Evolutionary conservation across 352 stramenopile species (phyloP).

Genomic region (Pythium utonaiense): DNA sequence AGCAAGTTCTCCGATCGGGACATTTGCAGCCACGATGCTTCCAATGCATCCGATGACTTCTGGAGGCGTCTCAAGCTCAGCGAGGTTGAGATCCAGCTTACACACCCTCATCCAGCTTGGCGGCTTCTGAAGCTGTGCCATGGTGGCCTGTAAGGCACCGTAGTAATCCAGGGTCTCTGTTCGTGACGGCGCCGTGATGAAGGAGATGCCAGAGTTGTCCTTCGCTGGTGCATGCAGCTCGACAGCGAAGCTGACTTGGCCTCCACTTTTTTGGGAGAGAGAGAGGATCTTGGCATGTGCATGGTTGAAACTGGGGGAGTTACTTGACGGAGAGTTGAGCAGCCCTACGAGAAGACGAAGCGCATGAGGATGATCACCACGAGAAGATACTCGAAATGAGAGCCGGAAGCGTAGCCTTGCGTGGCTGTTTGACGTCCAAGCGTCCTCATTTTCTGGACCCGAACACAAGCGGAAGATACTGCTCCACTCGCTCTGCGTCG

Average conservation of each 20-base stretch:
- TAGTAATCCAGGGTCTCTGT: not conserved
- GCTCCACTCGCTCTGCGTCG: not conserved
- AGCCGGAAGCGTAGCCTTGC: not conserved
- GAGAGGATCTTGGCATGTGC: not conserved
- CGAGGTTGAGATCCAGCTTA: not conserved
- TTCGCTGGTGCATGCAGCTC: not conserved
- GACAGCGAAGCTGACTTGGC: not conserved
- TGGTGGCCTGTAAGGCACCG: not conserved
- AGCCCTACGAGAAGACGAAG: not conserved
- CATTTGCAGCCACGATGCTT: not conserved
- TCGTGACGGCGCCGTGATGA: not conserved
- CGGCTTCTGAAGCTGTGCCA: not conserved
- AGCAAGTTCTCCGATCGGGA: not conserved
- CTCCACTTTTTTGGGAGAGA: too few species aligned
- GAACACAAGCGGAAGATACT: not conserved
- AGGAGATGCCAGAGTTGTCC: not conserved
- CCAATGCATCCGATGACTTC: not conserved
- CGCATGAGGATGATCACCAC: not conserved
- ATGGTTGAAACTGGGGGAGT: not conserved
- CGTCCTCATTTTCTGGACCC: not conserved
- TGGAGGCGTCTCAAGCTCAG: not conserved
- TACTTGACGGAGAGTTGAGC: not conserved
- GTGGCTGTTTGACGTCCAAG: not conserved
- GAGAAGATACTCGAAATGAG: not conserved
- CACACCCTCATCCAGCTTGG: not conserved